Evolutionary conservation across 768 basidiomycete species (phyloP).

Genomic region (Coprinopsis marcescibilis): DNA sequence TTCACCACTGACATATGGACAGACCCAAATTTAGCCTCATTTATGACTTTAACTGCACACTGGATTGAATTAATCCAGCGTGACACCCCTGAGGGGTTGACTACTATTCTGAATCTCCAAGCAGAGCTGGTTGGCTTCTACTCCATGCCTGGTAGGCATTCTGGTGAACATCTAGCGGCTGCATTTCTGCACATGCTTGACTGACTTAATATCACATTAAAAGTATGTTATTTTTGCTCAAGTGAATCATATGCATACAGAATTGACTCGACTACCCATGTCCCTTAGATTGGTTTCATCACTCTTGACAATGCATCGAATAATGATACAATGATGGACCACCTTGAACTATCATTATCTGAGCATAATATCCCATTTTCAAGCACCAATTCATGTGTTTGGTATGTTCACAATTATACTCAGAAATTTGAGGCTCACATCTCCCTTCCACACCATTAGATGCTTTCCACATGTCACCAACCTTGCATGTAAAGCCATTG

Average conservation of each 20-base stretch:
- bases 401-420: no score
- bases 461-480: no score
- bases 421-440: no score
- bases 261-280: no score
- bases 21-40: constrained; percentile 17
- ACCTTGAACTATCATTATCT: neutral
- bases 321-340: constrained; percentile 20
- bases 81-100: constrained; percentile 9
- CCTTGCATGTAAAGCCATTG: no score
- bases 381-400: neutral
- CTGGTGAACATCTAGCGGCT: no score
- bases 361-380: neutral
- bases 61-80: constrained; percentile 9
- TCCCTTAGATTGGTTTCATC: constrained; percentile 14
- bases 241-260: no score
- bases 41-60: constrained; percentile 28
- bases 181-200: no score
- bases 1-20: constrained; percentile 33
- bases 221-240: no score
- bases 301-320: constrained; percentile 34
- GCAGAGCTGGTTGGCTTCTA: constrained; percentile 26
- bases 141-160: constrained; percentile 23
- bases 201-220: no score
- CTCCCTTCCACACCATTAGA: no score
- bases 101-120: constrained; percentile 17